phyloP scores from a whole-genome alignment of 2,329 filamentous ascomycete genomes.

The Trichoderma brevicompactum region DNA sequence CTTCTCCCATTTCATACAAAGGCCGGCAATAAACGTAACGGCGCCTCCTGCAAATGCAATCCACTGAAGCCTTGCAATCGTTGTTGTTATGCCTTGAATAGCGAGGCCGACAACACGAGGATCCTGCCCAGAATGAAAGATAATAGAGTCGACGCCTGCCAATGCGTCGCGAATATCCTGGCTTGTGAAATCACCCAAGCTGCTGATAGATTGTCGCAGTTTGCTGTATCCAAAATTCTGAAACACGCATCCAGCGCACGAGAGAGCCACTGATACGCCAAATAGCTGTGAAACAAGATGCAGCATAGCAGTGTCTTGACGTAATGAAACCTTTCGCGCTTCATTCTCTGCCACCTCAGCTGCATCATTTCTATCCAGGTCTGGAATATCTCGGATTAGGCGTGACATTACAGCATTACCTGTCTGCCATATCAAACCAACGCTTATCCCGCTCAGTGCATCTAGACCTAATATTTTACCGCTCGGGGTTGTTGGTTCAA shows the following conservation, averaged over 20 bases:
- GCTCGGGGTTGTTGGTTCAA: conserved; percentile 36
- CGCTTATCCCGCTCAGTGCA: conserved; percentile 40
- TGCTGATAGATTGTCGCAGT: conserved; percentile 33
- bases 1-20: conserved; percentile 39
- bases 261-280: conserved; percentile 36
- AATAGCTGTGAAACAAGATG: conserved; percentile 43
- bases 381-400: not conserved
- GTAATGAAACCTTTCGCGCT: conserved; percentile 2
- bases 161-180: conserved; percentile 38
- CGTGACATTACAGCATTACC: conserved; percentile 35
- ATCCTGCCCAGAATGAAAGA: conserved; percentile 32
- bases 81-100: conserved; percentile 35
- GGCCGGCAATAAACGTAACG: conserved; percentile 36
- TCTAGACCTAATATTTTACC: conserved; percentile 40
- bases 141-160: conserved; percentile 37
- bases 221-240: conserved; percentile 39
- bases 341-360: not conserved
- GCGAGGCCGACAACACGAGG: conserved; percentile 31
- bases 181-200: conserved; percentile 29
- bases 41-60: conserved; percentile 37
- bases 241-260: conserved; percentile 39
- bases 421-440: conserved; percentile 40
- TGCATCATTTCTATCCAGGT: conserved; percentile 31
- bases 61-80: conserved; percentile 38
- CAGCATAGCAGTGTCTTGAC: conserved; percentile 40